Evolutionary conservation across 116 monocot genomes (phyloP).

Genomic region (Trichopus zeylanicus): DNA sequence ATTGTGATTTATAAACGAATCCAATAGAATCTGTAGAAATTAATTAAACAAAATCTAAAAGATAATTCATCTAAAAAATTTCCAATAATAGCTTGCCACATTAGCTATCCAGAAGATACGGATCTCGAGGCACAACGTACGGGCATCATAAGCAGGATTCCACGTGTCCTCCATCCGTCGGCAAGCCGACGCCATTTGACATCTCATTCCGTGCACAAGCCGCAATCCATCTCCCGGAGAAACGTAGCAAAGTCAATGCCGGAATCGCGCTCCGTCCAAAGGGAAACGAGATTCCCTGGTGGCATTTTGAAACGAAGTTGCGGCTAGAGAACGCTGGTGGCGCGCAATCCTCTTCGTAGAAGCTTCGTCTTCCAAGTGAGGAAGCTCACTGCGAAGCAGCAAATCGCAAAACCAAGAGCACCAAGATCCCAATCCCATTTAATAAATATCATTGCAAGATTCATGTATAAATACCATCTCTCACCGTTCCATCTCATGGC

Average conservation of each 20-base stretch:
- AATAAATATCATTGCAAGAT: background rate
- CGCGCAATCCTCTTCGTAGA: background rate
- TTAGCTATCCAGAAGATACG: too few species aligned
- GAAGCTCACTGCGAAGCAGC: constrained; percentile 7
- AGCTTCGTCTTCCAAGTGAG: background rate
- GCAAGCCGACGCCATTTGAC: too few species aligned
- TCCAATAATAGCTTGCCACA: too few species aligned
- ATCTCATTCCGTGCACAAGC: too few species aligned
- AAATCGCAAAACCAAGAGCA: background rate
- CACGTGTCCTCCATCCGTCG: too few species aligned
- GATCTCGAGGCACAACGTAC: too few species aligned
- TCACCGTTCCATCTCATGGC: background rate
- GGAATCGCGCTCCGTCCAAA: background rate
- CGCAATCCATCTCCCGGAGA: background rate
- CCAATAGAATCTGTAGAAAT: too few species aligned
- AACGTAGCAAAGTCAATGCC: background rate
- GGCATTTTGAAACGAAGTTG: background rate
- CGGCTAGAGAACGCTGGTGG: background rate
- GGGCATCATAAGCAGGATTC: too few species aligned
- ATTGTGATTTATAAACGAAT: too few species aligned
- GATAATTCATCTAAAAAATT: too few species aligned
- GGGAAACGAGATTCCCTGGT: background rate
- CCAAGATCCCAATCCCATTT: background rate
- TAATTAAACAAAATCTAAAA: too few species aligned
- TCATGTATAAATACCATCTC: constrained; percentile 1